Evolutionary conservation across 176 grass and related monocot species (phyloP).

Genomic region (Metroxylon sagu): DNA sequence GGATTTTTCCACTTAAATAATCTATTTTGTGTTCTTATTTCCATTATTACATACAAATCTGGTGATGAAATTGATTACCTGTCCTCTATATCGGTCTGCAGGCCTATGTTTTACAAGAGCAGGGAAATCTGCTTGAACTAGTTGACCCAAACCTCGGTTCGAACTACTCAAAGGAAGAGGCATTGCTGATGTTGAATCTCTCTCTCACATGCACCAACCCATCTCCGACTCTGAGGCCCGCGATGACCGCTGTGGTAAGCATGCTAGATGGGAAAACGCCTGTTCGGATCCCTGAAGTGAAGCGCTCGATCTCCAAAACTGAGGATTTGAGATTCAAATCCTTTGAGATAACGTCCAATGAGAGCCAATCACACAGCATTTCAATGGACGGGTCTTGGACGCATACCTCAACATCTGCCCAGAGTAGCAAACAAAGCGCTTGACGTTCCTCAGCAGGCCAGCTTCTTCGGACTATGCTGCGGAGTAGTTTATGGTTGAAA

Average conservation of each 20-base stretch:
- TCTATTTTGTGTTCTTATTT: no score
- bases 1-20: no score
- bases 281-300: not conserved
- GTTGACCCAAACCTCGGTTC: slow-evolving; percentile 11
- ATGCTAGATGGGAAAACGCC: slow-evolving; percentile 13
- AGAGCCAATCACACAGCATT: not conserved
- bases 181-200: slow-evolving; percentile 5
- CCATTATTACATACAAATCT: no score
- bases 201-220: slow-evolving; percentile 6
- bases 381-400: not conserved
- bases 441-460: no score
- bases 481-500: no score
- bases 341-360: not conserved
- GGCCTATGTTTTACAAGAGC: slow-evolving; percentile 15
- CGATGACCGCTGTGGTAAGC: slow-evolving; percentile 7
- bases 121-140: slow-evolving; percentile 11
- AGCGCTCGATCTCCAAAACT: not conserved
- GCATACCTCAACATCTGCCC: not conserved
- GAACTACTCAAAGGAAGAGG: slow-evolving; percentile 11
- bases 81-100: not conserved
- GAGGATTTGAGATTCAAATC: slow-evolving; percentile 5
- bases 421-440: not conserved
- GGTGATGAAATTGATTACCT: no score
- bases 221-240: slow-evolving; percentile 12
- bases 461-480: no score